Evolutionary conservation across 192 early-diverging fungal species (phyloP).

Genomic region (Coemansia sp.): DNA sequence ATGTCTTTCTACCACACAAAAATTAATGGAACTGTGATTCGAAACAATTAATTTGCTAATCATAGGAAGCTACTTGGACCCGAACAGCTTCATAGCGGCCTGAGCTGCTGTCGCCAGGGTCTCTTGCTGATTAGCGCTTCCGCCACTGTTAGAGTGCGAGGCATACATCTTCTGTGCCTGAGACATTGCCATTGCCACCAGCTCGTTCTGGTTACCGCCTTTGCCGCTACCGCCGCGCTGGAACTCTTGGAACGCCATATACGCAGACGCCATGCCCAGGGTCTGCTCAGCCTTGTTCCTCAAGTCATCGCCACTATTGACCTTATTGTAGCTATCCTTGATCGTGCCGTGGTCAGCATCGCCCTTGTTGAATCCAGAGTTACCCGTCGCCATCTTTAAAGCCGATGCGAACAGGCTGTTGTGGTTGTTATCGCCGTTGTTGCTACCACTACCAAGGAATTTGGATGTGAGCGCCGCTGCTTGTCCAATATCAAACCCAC

Average conservation of each 20-base stretch:
- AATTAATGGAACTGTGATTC: not conserved
- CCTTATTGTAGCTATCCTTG: constrained; percentile 30
- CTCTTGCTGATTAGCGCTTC: constrained; percentile 44
- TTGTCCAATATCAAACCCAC: constrained; percentile 36
- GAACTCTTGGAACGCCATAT: constrained; percentile 51
- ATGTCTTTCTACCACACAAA: not conserved
- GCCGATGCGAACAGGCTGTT: constrained; percentile 32
- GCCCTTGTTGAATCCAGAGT: constrained; percentile 42
- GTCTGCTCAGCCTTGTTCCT: constrained; percentile 36
- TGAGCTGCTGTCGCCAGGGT: constrained; percentile 55
- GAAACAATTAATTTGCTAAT: not conserved
- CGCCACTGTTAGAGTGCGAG: constrained; percentile 39
- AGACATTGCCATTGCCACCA: constrained; percentile 47
- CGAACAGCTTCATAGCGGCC: constrained; percentile 50
- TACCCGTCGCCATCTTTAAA: constrained; percentile 41
- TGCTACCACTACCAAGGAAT: constrained; percentile 28
- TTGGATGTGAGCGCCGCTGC: constrained; percentile 28
- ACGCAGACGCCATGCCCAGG: constrained; percentile 51
- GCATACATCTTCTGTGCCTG: constrained; percentile 51
- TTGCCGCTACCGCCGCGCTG: not conserved
- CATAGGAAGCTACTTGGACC: constrained; percentile 11
- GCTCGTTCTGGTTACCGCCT: constrained; percentile 44
- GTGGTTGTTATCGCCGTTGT: constrained; percentile 12
- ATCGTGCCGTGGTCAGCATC: constrained; percentile 34
- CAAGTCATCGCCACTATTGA: constrained; percentile 23